Evolutionary conservation across 108 stramenopile species (phyloP).

Genomic region (Hondaea fermentalgiana): DNA sequence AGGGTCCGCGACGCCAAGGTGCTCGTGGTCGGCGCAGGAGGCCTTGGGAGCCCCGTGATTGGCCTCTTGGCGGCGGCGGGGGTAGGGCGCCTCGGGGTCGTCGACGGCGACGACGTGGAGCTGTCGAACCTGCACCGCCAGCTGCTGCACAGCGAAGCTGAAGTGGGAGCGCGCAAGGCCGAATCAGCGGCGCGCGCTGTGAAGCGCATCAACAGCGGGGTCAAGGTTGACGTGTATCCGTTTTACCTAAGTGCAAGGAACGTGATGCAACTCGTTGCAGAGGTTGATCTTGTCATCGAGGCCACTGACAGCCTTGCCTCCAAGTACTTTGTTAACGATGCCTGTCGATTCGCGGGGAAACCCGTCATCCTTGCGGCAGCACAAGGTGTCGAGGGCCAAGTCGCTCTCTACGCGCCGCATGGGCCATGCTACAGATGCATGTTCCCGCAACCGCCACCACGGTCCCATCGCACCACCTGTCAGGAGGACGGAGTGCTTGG

Average conservation of each 20-base stretch:
- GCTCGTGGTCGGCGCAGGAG: slow-evolving; percentile 86
- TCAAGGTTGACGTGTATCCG: slow-evolving; percentile 44
- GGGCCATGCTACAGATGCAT: slow-evolving; percentile 81
- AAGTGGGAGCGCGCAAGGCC: slow-evolving; percentile 68
- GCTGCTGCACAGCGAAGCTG: slow-evolving; percentile 74
- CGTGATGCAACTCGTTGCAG: slow-evolving; percentile 19
- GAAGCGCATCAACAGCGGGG: slow-evolving; percentile 68
- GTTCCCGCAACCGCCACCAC: slow-evolving; percentile 75
- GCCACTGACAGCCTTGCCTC: slow-evolving; percentile 91
- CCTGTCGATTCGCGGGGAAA: slow-evolving; percentile 63
- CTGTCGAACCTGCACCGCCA: slow-evolving; percentile 87
- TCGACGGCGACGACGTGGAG: slow-evolving; percentile 92
- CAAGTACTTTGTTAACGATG: slow-evolving; percentile 88
- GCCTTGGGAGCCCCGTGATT: slow-evolving; percentile 76
- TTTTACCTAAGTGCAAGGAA: slow-evolving; percentile 36
- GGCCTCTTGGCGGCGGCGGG: slow-evolving; percentile 91
- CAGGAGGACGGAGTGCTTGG: slow-evolving; percentile 89
- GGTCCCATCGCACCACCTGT: slow-evolving; percentile 80
- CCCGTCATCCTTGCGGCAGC: slow-evolving; percentile 86
- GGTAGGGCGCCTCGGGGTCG: slow-evolving; percentile 74
- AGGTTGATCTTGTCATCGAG: slow-evolving; percentile 71
- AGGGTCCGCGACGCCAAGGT: slow-evolving; percentile 66
- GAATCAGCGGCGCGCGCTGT: slow-evolving; percentile 62
- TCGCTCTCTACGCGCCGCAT: background rate
- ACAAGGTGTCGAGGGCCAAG: slow-evolving; percentile 84